Evolutionary conservation across 345 rosid species (phyloP).

Genomic region (Citrus cavaleriei): DNA sequence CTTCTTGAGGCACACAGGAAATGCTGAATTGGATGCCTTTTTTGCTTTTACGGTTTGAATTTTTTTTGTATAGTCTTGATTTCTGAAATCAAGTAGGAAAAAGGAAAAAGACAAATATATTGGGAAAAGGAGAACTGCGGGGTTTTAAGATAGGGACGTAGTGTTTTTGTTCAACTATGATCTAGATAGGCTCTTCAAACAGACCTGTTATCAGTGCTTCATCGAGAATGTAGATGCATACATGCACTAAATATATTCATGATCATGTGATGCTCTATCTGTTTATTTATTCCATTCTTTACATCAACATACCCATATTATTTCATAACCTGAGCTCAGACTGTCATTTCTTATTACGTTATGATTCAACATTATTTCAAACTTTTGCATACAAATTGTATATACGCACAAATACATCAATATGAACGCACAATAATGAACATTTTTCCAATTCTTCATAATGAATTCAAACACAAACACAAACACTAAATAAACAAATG

Average conservation of each 20-base stretch:
- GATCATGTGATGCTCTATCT: too few relatives aligned
- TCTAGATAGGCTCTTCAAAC: background rate
- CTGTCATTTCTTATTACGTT: background rate
- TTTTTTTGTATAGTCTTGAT: background rate
- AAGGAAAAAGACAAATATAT: background rate
- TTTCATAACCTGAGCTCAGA: background rate
- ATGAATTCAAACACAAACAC: conserved; percentile 24
- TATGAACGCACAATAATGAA: conserved; percentile 11
- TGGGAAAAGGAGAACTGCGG: background rate
- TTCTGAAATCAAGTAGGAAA: background rate
- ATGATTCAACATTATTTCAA: background rate
- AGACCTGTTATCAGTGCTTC: background rate
- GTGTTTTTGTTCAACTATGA: background rate
- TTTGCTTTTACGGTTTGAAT: background rate
- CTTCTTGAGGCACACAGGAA: background rate
- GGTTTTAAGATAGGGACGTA: background rate
- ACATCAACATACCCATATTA: background rate
- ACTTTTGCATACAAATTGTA: conserved; percentile 22
- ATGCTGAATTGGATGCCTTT: background rate
- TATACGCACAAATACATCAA: conserved; percentile 17
- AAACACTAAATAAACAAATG: conserved; percentile 23
- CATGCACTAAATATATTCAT: background rate
- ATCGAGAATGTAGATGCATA: background rate
- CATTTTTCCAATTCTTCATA: conserved; percentile 7
- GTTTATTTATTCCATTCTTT: background rate